Evolutionary conservation across 495 filamentous ascomycete genomes (phyloP), one percentile per base, ranked within the genome.

Genomic region (Apodospora peruviana): DNA sequence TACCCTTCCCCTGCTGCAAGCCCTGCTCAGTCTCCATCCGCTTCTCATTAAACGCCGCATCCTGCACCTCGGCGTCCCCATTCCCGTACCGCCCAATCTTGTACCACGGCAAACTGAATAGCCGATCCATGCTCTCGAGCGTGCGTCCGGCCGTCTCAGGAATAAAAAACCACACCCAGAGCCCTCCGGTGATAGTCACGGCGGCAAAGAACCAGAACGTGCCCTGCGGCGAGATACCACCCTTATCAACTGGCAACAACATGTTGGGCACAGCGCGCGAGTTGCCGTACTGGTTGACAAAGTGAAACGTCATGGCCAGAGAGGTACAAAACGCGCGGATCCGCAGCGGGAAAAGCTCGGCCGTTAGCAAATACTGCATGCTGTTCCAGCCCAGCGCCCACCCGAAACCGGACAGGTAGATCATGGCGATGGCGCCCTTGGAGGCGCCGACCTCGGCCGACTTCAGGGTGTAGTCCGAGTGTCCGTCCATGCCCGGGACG

Each of bases 311-410:
- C 66, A 81, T 78, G 18, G 71, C 69, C 40, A 82, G 60, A 2
- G 68, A 70, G 7, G 77, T 70, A 39, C 70, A 69, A 19, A 80
- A 58, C 12, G 75, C 71, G 1, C 78, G 66, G 12, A 82, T 73
- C 14, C 74, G 68, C 10, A 87, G 67, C 2, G 86, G 85, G 65
- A 86, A 90, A 25, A 90, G 74, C 58, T 90, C 86, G 0, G 84
- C 81, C 19, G 83, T 87, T 40, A 89, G 72, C 1, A 90, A 74
- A 50, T 88, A 90, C 56, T 86, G 86, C 71, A 87, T 85, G 4
- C 72, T 76, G 58, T 87, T 87, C 83, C 84, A 88, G 41, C 85
- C 85, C 0, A 87, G 67, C 0, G 84, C 83, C 84, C 85, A 89
- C 2, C 85, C 83, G 14, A 78, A 62, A 2, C 81, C 82, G 0